Conservation (phyloP, 805 yeast genomes). For the Barnettozyma populi region DNA sequence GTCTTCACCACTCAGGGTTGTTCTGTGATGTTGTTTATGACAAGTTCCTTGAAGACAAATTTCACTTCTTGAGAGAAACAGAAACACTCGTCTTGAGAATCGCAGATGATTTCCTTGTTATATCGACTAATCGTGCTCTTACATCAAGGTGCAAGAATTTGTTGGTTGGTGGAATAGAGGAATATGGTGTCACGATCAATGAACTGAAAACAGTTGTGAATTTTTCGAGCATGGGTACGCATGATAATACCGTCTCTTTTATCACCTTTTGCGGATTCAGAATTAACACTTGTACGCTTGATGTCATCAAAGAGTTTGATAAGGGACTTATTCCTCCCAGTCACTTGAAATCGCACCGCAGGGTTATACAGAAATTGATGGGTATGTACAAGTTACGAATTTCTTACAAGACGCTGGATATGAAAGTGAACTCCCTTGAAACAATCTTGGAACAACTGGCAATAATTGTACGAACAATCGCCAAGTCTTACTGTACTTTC, state of each 20-base stretch:
- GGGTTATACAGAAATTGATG: conserved; percentile 9
- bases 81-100: conserved; percentile 48
- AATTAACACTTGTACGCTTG: conserved; percentile 29
- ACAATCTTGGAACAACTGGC: conserved; percentile 21
- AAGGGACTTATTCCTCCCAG: conserved; percentile 13
- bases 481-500: conserved; percentile 14
- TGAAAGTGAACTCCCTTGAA: conserved; percentile 15
- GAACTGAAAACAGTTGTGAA: conserved; percentile 36
- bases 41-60: conserved; percentile 38
- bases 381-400: conserved; percentile 30
- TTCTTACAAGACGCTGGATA: conserved; percentile 26
- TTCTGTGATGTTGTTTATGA: conserved; percentile 74
- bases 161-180: conserved; percentile 34
- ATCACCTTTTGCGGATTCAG: conserved; percentile 40
- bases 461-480: conserved; percentile 14
- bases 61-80: conserved; percentile 19
- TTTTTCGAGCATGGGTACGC: conserved; percentile 15
- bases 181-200: conserved; percentile 25
- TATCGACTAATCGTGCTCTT: conserved; percentile 39
- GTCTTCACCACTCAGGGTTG: conserved; percentile 68
- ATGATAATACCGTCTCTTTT: conserved; percentile 1
- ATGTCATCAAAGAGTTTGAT: conserved; percentile 31
- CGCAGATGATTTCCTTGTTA: conserved; percentile 82
- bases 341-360: conserved; percentile 10
- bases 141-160: conserved; percentile 28